A percentile compares a stretch with the other conserved stretches of the same genome.
Evolutionary conservation across 768 basidiomycete species (phyloP).

Genomic region (Boletellus emodensis): DNA sequence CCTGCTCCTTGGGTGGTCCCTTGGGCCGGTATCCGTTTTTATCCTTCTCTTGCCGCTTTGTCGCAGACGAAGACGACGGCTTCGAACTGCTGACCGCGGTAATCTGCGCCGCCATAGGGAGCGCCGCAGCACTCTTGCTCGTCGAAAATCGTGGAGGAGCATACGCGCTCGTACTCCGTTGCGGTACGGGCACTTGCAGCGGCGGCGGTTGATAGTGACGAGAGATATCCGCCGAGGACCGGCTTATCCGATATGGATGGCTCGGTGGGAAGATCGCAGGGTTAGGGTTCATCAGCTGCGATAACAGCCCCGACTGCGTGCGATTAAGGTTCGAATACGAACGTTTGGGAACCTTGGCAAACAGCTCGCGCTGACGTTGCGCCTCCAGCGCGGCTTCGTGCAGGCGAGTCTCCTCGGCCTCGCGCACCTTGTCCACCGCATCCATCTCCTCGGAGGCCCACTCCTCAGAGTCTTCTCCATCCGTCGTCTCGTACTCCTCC

Average conservation of each 20-base stretch:
- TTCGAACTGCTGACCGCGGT: slow-evolving; percentile 34
- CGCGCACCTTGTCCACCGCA: slow-evolving; percentile 30
- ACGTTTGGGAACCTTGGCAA: slow-evolving; percentile 61
- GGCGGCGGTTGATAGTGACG: slow-evolving; percentile 22
- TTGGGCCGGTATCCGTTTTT: slow-evolving; percentile 55
- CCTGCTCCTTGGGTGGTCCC: slow-evolving; percentile 59
- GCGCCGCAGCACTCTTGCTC: slow-evolving; percentile 56
- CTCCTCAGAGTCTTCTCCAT: slow-evolving; percentile 51
- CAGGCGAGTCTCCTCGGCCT: slow-evolving; percentile 32
- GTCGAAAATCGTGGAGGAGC: slow-evolving; percentile 38
- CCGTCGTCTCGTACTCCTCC: slow-evolving; percentile 50
- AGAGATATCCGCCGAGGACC: slow-evolving; percentile 45
- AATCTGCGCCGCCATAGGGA: slow-evolving; percentile 54
- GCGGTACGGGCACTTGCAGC: slow-evolving; percentile 21
- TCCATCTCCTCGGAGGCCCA: slow-evolving; percentile 62
- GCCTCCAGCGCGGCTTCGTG: slow-evolving; percentile 59
- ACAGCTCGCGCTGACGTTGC: slow-evolving; percentile 63
- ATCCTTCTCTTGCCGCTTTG: slow-evolving; percentile 25
- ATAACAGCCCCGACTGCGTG: slow-evolving; percentile 55
- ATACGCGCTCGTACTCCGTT: slow-evolving; percentile 28
- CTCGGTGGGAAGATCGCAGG: slow-evolving; percentile 53
- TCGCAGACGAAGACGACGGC: slow-evolving; percentile 18
- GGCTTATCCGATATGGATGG: slow-evolving; percentile 56
- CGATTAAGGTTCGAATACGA: slow-evolving; percentile 60
- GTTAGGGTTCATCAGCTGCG: slow-evolving; percentile 70